These are phyloP conservation scores for Artomyces pyxidatus DNA, from an alignment of 768 basidiomycete genomes.

Conservation along the genomic window DNA sequence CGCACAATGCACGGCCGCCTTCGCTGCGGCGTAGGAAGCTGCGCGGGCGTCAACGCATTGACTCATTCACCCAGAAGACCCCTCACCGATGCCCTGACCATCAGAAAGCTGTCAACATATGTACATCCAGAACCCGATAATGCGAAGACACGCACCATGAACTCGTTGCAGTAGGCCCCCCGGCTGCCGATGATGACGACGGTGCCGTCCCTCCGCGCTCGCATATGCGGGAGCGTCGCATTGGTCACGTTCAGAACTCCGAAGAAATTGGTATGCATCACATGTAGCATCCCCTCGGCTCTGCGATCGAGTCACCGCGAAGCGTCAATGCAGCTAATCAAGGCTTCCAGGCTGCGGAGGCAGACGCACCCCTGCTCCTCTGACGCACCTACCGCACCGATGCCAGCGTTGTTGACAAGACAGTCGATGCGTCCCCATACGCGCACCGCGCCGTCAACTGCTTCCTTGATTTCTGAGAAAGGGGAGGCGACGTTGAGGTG, in stretches of 20 bases:
- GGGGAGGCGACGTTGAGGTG: slow-evolving; percentile 4
- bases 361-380: slow-evolving; percentile 11
- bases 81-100: too few species aligned
- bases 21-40: slow-evolving; percentile 32
- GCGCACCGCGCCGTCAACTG: background rate
- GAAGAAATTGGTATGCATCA: slow-evolving; percentile 22
- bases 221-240: slow-evolving; percentile 3
- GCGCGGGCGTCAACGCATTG: too few species aligned
- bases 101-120: too few species aligned
- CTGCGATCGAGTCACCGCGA: slow-evolving; percentile 15
- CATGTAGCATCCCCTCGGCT: slow-evolving; percentile 25
- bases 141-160: slow-evolving; percentile 1
- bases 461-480: slow-evolving; percentile 1
- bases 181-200: slow-evolving; percentile 4
- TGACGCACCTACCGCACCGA: background rate
- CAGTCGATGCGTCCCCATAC: slow-evolving; percentile 8
- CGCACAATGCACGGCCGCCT: slow-evolving; percentile 34
- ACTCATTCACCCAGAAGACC: too few species aligned
- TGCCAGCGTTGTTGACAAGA: slow-evolving; percentile 10
- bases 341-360: slow-evolving; percentile 26
- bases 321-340: slow-evolving; percentile 39
- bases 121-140: too few species aligned
- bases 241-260: slow-evolving; percentile 5
- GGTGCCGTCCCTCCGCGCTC: background rate
- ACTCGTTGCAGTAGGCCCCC: slow-evolving; percentile 2